Evolutionary conservation across 176 grass and related monocot species (phyloP), one percentile per base, ranked within the genome.

Genomic region (Thalia dealbata): DNA sequence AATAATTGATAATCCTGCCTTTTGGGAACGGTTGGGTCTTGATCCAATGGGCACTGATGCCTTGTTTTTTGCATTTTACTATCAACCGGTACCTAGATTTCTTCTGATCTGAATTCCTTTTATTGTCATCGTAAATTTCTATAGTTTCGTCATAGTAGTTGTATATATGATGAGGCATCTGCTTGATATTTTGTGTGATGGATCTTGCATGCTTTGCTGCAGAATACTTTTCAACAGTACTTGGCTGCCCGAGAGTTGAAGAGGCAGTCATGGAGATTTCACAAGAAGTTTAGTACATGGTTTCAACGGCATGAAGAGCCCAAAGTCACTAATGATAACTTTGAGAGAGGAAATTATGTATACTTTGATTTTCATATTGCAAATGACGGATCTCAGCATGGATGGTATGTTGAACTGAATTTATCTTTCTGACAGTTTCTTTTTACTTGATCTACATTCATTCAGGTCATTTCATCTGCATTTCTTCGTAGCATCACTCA

Each of bases 1-100:
- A 30, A 77, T 92, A 73, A 79, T 99, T 52, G 88, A 86, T 13
- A 93, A 99, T 79, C 85, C 87, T 58, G 88, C 86, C 12, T 91
- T 99, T 60, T 99, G 95, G 95, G 95, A 93, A 85, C 82, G 90
- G 73, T 78, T 95, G 7, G 87, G 87, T 71, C 70, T 82, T 38
- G 90, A 99, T 86, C 71, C 95, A 70, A 72, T 91, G 72, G 80
- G 90, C 70, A 88, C 90, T 0, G 95, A 99, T 83, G 81, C 89
- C 76, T 69, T 99, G n/a, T 99, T 99, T 75, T 99, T 99, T 81
- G 90, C 95, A 14, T 99, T 99, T 78, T 99, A 99, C 74, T 91
- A 99, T 74, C 95, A 93, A 78, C 95, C 86, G 83, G 95, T 99
- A 50, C 78, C 32, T 50, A 51, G 19, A 42, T 67, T 12, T 70